phyloP scores from a whole-genome alignment of 306 rosid genomes.

The Trifolium dubium region DNA sequence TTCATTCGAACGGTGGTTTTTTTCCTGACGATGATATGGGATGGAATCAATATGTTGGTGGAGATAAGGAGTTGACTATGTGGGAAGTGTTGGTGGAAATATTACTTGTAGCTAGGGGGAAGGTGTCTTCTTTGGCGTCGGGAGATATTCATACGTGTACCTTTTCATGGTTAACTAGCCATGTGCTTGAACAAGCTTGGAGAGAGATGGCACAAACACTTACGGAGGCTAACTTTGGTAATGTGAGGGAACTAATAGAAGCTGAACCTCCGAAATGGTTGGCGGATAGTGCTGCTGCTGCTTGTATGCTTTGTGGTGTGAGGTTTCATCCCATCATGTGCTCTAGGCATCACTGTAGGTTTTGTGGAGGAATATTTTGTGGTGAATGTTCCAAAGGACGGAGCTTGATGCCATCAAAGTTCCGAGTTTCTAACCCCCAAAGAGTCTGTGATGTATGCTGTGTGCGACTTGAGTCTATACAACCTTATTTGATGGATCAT shows the following conservation, averaged over 20 bases:
- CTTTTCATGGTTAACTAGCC: conserved; percentile 70
- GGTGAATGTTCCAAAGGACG: conserved; percentile 89
- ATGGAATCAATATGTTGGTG: conserved; percentile 73
- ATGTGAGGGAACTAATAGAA: conserved; percentile 73
- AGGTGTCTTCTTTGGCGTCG: conserved; percentile 70
- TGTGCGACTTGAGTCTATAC: conserved; percentile 88
- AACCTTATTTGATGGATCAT: conserved; percentile 85
- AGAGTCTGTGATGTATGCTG: conserved; percentile 94
- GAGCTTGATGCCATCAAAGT: conserved; percentile 83
- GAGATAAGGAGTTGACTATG: conserved; percentile 90
- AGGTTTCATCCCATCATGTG: conserved; percentile 96
- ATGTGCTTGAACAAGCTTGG: conserved; percentile 91
- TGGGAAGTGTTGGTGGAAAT: conserved; percentile 96
- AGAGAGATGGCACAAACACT: conserved; percentile 91
- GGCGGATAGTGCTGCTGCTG: conserved; percentile 85
- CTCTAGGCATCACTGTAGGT: conserved; percentile 94
- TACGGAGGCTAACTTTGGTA: conserved; percentile 71
- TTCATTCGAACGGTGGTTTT: conserved; percentile 74
- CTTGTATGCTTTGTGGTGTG: conserved; percentile 94
- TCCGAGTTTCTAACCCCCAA: conserved; percentile 79
- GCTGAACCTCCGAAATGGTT: conserved; percentile 95
- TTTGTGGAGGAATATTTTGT: conserved; percentile 97
- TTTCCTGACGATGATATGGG: conserved; percentile 91
- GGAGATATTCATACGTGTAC: conserved; percentile 52
- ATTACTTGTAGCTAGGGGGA: conserved; percentile 85